Percentiles rank a stretch among this genome's conserved stretches.
phyloP scores from a whole-genome alignment of 306 rosid species.

The Aeschynomene evenia region DNA sequence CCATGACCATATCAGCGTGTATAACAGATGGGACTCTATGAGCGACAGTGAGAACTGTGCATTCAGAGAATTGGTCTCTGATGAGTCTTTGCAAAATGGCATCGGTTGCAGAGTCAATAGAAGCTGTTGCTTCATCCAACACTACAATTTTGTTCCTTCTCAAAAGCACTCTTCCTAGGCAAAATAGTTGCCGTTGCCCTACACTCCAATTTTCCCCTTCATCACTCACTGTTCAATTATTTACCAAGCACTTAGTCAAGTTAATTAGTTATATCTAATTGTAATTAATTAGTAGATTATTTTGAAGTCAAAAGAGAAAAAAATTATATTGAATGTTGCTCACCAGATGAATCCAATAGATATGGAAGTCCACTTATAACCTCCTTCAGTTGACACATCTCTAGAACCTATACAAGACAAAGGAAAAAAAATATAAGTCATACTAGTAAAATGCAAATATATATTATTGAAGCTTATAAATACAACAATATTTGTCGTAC shows the following conservation, averaged over 20 bases:
- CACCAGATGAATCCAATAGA: slow-evolving; percentile 51
- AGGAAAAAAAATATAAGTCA: no score
- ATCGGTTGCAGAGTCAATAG: slow-evolving; percentile 68
- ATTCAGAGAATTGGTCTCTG: slow-evolving; percentile 45
- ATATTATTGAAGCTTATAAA: no score
- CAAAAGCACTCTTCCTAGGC: slow-evolving; percentile 61
- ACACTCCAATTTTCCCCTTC: slow-evolving; percentile 73
- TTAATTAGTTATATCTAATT: no score
- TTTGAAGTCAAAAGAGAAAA: neutral
- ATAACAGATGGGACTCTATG: slow-evolving; percentile 66
- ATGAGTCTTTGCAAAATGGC: slow-evolving; percentile 51
- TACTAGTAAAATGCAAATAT: no score
- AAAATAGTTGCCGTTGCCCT: slow-evolving; percentile 64
- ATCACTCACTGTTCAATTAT: slow-evolving; percentile 43
- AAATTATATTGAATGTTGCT: slow-evolving; percentile 27
- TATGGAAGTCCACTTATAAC: slow-evolving; percentile 41
- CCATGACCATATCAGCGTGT: slow-evolving; percentile 69
- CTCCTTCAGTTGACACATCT: slow-evolving; percentile 56
- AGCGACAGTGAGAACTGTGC: slow-evolving; percentile 63
- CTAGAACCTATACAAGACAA: slow-evolving; percentile 45
- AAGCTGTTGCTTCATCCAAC: slow-evolving; percentile 70
- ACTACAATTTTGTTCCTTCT: slow-evolving; percentile 58
- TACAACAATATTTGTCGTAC: no score
- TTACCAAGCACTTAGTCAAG: neutral
- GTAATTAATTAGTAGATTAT: no score